Evolutionary conservation across 2,329 filamentous ascomycete species (phyloP).

Genomic region (Diplocarpon rosae): DNA sequence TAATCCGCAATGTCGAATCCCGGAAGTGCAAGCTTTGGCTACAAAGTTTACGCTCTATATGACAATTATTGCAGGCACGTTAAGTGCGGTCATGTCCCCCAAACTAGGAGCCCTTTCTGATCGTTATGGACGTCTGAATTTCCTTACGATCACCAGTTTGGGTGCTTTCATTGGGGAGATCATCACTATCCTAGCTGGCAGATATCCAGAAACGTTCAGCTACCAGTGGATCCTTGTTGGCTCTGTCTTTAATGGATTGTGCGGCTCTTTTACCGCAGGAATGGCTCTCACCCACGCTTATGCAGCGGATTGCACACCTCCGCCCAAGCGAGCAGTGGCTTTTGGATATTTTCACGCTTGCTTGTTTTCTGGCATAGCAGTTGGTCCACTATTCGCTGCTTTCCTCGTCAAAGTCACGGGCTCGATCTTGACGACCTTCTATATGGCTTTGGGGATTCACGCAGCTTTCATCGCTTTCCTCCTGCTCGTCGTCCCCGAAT

Average conservation of each 20-base stretch:
- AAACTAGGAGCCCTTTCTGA: slow-evolving; percentile 80
- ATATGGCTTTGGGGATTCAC: slow-evolving; percentile 65
- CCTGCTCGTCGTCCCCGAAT: slow-evolving; percentile 68
- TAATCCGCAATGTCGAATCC: slow-evolving; percentile 70
- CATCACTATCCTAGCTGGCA: slow-evolving; percentile 68
- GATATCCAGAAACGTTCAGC: slow-evolving; percentile 58
- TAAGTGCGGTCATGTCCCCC: slow-evolving; percentile 74
- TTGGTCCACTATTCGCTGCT: slow-evolving; percentile 74
- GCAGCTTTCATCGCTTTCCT: slow-evolving; percentile 63
- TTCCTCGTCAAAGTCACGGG: slow-evolving; percentile 69
- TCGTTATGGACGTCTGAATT: slow-evolving; percentile 64
- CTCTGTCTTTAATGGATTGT: slow-evolving; percentile 67
- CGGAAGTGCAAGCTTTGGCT: slow-evolving; percentile 66
- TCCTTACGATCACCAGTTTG: slow-evolving; percentile 62
- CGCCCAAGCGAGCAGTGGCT: slow-evolving; percentile 65
- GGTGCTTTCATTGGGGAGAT: slow-evolving; percentile 68
- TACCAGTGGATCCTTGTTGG: slow-evolving; percentile 74
- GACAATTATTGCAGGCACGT: slow-evolving; percentile 60
- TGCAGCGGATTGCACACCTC: slow-evolving; percentile 75
- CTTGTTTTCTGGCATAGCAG: slow-evolving; percentile 77
- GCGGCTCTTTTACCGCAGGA: slow-evolving; percentile 79
- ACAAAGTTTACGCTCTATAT: slow-evolving; percentile 70
- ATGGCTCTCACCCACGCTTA: slow-evolving; percentile 75
- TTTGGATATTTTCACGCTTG: slow-evolving; percentile 88
- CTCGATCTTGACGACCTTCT: slow-evolving; percentile 72